phyloP scores from a whole-genome alignment of 768 basidiomycete genomes.

The Cystofilobasidium bisporidii region DNA sequence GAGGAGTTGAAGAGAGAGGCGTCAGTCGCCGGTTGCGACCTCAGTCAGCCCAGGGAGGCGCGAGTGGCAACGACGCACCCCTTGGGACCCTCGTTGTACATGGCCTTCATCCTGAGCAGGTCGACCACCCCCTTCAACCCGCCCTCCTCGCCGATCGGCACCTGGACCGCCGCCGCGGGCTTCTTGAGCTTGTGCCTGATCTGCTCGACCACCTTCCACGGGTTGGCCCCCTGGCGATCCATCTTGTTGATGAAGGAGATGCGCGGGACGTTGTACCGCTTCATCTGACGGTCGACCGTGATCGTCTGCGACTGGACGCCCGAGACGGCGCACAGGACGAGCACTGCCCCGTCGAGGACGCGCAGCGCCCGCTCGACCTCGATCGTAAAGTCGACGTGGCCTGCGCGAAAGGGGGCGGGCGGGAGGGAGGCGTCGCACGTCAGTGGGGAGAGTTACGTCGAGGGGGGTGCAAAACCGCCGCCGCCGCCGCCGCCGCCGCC shows the following conservation, averaged over 20 bases:
- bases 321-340: constrained; percentile 93
- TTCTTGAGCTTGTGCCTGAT: constrained; percentile 85
- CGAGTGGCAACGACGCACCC: constrained; percentile 51
- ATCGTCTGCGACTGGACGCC: constrained; percentile 99
- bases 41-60: too few relatives aligned
- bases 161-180: constrained; percentile 85
- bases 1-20: too few relatives aligned
- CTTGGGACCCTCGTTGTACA: constrained; percentile 89
- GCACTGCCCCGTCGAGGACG: constrained; percentile 88
- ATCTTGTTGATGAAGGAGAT: constrained; percentile 98
- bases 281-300: constrained; percentile 98
- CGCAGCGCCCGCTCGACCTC: constrained; percentile 95
- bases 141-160: constrained; percentile 85
- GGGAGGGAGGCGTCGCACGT: background rate
- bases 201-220: constrained; percentile 86
- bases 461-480: too few relatives aligned
- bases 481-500: too few relatives aligned
- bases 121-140: constrained; percentile 86
- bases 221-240: constrained; percentile 96
- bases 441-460: too few relatives aligned
- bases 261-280: constrained; percentile 87
- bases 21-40: too few relatives aligned
- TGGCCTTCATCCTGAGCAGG: constrained; percentile 82
- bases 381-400: constrained; percentile 99
- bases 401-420: constrained; percentile 41